Evolutionary conservation across 2,329 filamentous ascomycete species (phyloP), one percentile per base, ranked within the genome.

Genomic region (Tolypocladium tundrense): DNA sequence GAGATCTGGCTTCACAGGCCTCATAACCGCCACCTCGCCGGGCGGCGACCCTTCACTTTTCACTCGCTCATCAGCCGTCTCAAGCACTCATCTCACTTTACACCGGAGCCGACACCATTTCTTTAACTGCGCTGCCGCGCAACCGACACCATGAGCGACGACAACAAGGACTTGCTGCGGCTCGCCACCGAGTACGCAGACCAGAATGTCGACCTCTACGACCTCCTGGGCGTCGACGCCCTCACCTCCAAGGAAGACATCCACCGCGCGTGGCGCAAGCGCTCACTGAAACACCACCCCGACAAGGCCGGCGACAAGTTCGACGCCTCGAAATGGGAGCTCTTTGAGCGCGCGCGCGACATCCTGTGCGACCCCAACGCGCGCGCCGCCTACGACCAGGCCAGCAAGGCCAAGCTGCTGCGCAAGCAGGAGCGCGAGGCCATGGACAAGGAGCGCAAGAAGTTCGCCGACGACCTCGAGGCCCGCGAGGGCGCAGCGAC

Each of bases 241-340:
- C 80, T 85, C 21, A 83, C 87, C 0, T 75, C 80, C 24, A 86
- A 88, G 58, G 75, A 84, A n/a, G 88, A 91, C 61, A 87, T 96
- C 66, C 87, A 90, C 62, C 86, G 88, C 64, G 91, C 90, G 51
- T 97, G 93, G 79, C 85, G 91, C 59, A 89, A 90, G 66, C 86
- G 87, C 37, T 91, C 91, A 4, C 79, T 96, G n/a, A 91, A 90
- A 68, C 91, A 92, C 77, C 93, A 97, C 72, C 93, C 93, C 1
- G 93, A 97, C 79, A 96, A 97, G 75, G 86, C 92, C 57, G 83
- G 86, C 62, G 84, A 83, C 56, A 76, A 80, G 42, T 90, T 88
- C 65, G 90, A 94, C 64, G 80, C 90, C 52, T 86, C 87, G 58
- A 89, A 88, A 67, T 97, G 95, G 77, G 89, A 96, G 72, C 79